A percentile compares a stretch with the other conserved stretches of the same genome.
phyloP scores from a whole-genome alignment of 2,329 filamentous ascomycete genomes.

The Xylariaceae sp. region DNA sequence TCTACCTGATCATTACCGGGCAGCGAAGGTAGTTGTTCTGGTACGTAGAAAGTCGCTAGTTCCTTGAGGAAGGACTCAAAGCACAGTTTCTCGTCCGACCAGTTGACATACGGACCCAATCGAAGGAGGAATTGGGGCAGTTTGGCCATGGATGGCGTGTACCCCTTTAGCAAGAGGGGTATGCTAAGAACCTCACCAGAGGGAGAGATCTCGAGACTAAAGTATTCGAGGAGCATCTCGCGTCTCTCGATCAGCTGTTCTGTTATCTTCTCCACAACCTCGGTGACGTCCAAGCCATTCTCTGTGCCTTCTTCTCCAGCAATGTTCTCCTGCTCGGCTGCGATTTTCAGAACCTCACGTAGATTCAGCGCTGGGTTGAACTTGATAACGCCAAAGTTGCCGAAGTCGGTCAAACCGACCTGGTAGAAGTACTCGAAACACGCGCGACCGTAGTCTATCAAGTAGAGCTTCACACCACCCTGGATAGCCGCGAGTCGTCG shows the following conservation, averaged over 20 bases:
- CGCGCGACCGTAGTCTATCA: slow-evolving; percentile 86
- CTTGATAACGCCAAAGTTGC: slow-evolving; percentile 81
- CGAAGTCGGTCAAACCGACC: slow-evolving; percentile 88
- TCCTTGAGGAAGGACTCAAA: slow-evolving; percentile 83
- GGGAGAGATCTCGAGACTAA: slow-evolving; percentile 75
- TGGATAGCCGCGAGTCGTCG: slow-evolving; percentile 90
- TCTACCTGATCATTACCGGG: slow-evolving; percentile 33
- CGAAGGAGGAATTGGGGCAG: slow-evolving; percentile 82
- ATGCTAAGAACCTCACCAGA: slow-evolving; percentile 72
- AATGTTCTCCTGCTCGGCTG: slow-evolving; percentile 64
- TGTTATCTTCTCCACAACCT: slow-evolving; percentile 61
- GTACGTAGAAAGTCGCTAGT: slow-evolving; percentile 83
- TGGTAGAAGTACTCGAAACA: slow-evolving; percentile 94
- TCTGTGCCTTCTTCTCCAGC: slow-evolving; percentile 29
- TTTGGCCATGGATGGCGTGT: slow-evolving; percentile 79
- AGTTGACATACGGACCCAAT: slow-evolving; percentile 82
- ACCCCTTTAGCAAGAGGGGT: slow-evolving; percentile 82
- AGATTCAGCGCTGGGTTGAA: slow-evolving; percentile 73
- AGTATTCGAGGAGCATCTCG: slow-evolving; percentile 91
- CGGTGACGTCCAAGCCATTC: slow-evolving; percentile 59
- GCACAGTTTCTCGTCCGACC: slow-evolving; percentile 77
- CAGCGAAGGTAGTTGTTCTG: slow-evolving; percentile 66
- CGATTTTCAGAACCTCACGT: slow-evolving; percentile 64
- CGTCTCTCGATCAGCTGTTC: slow-evolving; percentile 66
- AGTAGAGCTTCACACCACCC: slow-evolving; percentile 82